Evolutionary conservation across 2,329 filamentous ascomycete genomes (phyloP).

Genomic region (Aspergillus piperis): DNA sequence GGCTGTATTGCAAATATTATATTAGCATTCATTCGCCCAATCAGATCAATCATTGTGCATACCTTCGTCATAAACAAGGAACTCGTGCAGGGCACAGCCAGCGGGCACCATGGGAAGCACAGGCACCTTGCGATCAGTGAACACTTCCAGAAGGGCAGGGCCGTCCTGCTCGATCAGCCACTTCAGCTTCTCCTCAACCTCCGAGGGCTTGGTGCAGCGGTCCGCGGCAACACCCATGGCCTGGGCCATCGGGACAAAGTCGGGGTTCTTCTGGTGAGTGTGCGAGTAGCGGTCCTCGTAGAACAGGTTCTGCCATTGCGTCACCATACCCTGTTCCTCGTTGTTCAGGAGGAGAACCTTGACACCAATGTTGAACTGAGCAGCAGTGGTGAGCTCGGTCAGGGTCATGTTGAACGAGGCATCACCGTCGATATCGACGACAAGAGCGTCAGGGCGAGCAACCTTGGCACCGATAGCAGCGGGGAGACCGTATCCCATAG

Average conservation of each 20-base stretch:
- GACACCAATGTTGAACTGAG: conserved; percentile 94
- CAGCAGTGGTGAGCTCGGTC: conserved; percentile 88
- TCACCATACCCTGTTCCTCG: conserved; percentile 98
- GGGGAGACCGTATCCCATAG: conserved; percentile 94
- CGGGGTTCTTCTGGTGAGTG: conserved; percentile 92
- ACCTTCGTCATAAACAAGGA: conserved; percentile 83
- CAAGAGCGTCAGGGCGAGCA: conserved; percentile 74
- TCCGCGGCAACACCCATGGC: conserved; percentile 84
- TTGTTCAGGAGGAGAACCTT: conserved; percentile 96
- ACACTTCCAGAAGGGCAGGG: conserved; percentile 88
- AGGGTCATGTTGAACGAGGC: conserved; percentile 99
- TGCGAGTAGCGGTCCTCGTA: conserved; percentile 91
- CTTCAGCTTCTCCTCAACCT: conserved; percentile 74
- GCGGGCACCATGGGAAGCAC: conserved; percentile 97
- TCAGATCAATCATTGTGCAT: conserved; percentile 36
- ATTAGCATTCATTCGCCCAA: conserved; percentile 13
- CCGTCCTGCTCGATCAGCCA: conserved; percentile 90
- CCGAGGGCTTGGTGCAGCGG: conserved; percentile 70
- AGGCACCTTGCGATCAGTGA: conserved; percentile 76
- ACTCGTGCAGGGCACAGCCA: conserved; percentile 85
- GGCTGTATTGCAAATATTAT: conserved; percentile 43
- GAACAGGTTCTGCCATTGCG: conserved; percentile 97
- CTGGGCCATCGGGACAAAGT: conserved; percentile 90
- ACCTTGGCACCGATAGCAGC: conserved; percentile 96
- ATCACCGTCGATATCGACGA: conserved; percentile 95